Evolutionary conservation across 2,329 filamentous ascomycete species (phyloP).

Genomic region (Hypoxylon sp.): DNA sequence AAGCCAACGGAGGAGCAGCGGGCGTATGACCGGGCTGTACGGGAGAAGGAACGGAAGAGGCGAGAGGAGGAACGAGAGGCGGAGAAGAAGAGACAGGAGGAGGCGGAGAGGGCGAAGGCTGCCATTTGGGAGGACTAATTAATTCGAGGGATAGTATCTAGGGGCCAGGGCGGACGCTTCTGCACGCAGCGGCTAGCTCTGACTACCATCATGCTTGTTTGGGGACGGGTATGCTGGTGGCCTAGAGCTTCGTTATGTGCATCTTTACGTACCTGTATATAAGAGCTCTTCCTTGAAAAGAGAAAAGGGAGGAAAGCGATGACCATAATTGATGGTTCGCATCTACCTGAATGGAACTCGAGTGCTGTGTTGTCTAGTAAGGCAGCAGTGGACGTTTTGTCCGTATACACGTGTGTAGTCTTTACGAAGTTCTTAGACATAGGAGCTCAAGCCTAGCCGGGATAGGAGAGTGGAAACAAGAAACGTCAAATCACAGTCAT

Average conservation of each 20-base stretch:
- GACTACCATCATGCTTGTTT: background rate
- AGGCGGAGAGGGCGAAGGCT: slow-evolving; percentile 79
- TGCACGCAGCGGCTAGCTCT: background rate
- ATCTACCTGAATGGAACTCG: background rate
- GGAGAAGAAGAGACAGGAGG: slow-evolving; percentile 68
- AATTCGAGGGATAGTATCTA: background rate
- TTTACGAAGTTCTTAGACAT: background rate
- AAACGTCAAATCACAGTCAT: background rate
- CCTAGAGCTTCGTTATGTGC: background rate
- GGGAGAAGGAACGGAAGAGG: slow-evolving; percentile 85
- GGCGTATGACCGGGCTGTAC: slow-evolving; percentile 84
- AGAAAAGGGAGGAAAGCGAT: background rate
- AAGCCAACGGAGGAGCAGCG: slow-evolving; percentile 89
- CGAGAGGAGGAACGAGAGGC: slow-evolving; percentile 78
- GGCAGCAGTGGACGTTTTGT: background rate
- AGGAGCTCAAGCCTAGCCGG: slow-evolving; percentile 5
- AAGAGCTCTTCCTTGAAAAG: background rate
- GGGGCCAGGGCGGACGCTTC: background rate
- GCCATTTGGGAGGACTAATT: slow-evolving; percentile 85
- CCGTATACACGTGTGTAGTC: background rate
- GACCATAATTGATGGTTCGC: background rate
- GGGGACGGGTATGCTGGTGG: slow-evolving; percentile 12
- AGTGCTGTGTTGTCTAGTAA: too few species aligned
- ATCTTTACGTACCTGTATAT: background rate
- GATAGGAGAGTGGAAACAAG: background rate